Evolutionary conservation across 768 basidiomycete species (phyloP).

Genomic region (Mycena rebaudengoi): DNA sequence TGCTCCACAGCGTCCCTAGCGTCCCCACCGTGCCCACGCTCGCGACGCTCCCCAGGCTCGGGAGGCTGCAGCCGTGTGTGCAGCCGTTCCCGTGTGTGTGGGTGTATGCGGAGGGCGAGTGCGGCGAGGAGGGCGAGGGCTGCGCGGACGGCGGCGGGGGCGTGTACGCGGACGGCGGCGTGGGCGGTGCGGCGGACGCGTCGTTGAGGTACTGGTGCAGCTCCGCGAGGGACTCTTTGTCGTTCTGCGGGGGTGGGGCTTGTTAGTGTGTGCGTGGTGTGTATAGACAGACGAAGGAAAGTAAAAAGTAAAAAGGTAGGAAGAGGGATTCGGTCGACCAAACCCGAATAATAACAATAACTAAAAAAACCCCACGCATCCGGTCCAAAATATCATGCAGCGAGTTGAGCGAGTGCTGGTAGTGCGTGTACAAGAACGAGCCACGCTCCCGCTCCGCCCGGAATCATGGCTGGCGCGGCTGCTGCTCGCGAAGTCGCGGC

Average conservation of each 20-base stretch:
- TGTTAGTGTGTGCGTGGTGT: too few relatives aligned
- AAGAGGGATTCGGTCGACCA: too few relatives aligned
- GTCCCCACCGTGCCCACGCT: too few relatives aligned
- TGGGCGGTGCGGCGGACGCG: constrained; percentile 24
- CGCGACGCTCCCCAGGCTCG: too few relatives aligned
- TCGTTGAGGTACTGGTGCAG: constrained; percentile 73
- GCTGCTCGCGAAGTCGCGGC: too few relatives aligned
- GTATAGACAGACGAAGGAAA: neutral
- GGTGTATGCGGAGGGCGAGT: constrained; percentile 12
- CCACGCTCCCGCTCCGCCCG: neutral
- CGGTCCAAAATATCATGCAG: constrained; percentile 81
- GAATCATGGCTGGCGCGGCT: too few relatives aligned
- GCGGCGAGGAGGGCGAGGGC: constrained; percentile 38
- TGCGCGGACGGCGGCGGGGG: constrained; percentile 32
- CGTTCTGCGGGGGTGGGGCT: constrained; percentile 80
- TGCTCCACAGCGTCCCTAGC: too few relatives aligned
- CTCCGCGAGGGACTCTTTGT: constrained; percentile 75
- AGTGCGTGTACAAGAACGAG: constrained; percentile 69
- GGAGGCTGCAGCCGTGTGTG: too few relatives aligned
- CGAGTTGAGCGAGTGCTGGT: constrained; percentile 84
- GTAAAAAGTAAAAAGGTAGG: neutral
- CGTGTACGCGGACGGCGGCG: constrained; percentile 19
- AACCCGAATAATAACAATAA: too few relatives aligned
- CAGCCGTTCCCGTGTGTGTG: constrained; percentile 53
- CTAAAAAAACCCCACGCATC: too few relatives aligned